Base-by-base conservation (phyloP, 2,329 filamentous ascomycete genomes). In the Exophiala dermatitidis region DNA sequence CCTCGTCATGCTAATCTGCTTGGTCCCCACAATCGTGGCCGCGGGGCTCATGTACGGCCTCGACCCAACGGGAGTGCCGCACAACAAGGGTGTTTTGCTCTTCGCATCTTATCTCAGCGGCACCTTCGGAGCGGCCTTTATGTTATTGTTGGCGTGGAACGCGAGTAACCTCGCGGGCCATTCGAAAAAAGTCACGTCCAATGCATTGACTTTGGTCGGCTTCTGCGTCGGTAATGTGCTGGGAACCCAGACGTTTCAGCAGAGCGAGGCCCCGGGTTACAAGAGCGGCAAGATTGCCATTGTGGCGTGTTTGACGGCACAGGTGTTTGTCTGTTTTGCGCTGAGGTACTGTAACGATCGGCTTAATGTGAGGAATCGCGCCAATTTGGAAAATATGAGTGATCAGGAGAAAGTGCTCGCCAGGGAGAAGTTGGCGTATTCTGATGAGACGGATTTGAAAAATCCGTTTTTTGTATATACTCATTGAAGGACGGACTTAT, bases 101-200 rank as follows among this genome's bases (percentile, higher is more conserved):
- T 66, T 72, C 3, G 73, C 72, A 1, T 68, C 71, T 19, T 75
- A 75, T 56, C 65, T 76, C 5, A 71, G 71, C 42, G 72, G 74
- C 46, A 67, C 69, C 1, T 71, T 73, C 50, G 71, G 72, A 3
- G 70, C 72, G 9, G 65, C 69, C 4, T 64, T 75, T 10, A 74
- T 72, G 30, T 64, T 75, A n/a, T 58, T 75, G n/a, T 71, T 72
- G 29, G 69, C 71, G 6, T 74, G 71, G 72, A 73, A 74, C 7
- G 70, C 73, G 29, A 70, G 65, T 10, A 77, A 77, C 52, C 66
- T 73, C 2, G 72, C 71, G 6, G 74, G 74, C 0, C 73, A 77
- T 52, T 74, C 73, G 1, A 77, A 77, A 65, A 77, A 77, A 55
- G 73, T 75, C 26, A 75, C 73, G 0, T 67, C 72, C 37, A 75